Evolutionary conservation across 1,284 basidiomycete species (phyloP).

Genomic region (Melampsora americana): DNA sequence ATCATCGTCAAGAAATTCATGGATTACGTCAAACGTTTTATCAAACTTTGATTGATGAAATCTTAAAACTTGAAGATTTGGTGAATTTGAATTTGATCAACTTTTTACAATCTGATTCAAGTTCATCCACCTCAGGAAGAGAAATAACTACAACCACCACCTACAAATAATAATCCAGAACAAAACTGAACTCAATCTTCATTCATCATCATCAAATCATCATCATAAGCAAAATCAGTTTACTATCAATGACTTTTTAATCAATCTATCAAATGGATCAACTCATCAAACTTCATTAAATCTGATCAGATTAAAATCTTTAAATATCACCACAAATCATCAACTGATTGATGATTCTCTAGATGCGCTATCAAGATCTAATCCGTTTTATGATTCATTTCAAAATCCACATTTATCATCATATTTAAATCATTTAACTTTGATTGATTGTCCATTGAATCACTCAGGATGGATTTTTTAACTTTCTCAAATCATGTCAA

Average conservation of each 20-base stretch:
- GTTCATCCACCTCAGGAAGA: background rate
- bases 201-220: too few species aligned
- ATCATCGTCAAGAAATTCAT: background rate
- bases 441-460: background rate
- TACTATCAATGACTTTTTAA: background rate
- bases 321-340: background rate
- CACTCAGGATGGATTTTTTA: background rate
- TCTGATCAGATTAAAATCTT: background rate
- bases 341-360: background rate
- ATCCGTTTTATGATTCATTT: background rate
- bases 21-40: background rate
- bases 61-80: background rate
- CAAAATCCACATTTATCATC: background rate
- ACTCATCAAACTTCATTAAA: background rate
- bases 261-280: background rate
- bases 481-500: background rate
- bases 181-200: too few species aligned
- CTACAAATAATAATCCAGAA: too few species aligned
- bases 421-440: background rate
- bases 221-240: background rate
- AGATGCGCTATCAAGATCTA: background rate
- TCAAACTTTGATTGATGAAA: background rate
- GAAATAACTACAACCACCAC: too few species aligned
- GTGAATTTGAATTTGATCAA: background rate
- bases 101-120: background rate